phyloP scores from a whole-genome alignment of 257 asterid species.

The Marsdenia floribunda region DNA sequence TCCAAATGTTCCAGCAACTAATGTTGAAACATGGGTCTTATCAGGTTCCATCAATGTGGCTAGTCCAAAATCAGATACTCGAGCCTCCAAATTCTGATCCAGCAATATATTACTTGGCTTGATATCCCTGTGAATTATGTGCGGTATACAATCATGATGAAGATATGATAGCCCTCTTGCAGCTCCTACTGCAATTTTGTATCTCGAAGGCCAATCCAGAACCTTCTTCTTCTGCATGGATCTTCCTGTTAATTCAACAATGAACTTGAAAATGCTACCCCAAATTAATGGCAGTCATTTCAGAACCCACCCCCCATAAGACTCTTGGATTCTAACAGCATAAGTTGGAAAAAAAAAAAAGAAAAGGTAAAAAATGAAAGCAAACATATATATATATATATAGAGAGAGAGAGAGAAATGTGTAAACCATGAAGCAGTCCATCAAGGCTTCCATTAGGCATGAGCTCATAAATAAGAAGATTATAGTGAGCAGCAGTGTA shows the following conservation, averaged over 20 bases:
- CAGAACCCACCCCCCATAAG: not conserved
- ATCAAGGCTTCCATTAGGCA: slow-evolving; percentile 80
- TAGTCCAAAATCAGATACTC: slow-evolving; percentile 78
- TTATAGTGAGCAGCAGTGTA: slow-evolving; percentile 66
- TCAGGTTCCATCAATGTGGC: slow-evolving; percentile 85
- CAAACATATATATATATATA: too few relatives aligned
- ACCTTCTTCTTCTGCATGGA: slow-evolving; percentile 39
- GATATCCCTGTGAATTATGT: slow-evolving; percentile 80
- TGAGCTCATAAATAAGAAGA: slow-evolving; percentile 83
- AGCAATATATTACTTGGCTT: slow-evolving; percentile 78
- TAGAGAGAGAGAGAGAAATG: not conserved
- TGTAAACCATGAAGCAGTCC: slow-evolving; percentile 59
- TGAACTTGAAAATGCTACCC: not conserved
- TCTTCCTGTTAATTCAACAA: slow-evolving; percentile 43
- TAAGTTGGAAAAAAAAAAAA: not conserved
- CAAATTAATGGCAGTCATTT: too few relatives aligned
- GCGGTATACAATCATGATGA: slow-evolving; percentile 90
- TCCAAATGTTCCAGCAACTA: slow-evolving; percentile 90
- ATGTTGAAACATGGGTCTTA: slow-evolving; percentile 80
- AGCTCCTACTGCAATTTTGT: slow-evolving; percentile 76
- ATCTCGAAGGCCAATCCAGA: slow-evolving; percentile 72
- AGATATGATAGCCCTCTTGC: slow-evolving; percentile 89
- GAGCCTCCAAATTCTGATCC: slow-evolving; percentile 70
- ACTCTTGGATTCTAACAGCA: not conserved
- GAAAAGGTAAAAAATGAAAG: too few relatives aligned